Evolutionary conservation across 345 rosid species (phyloP).

Genomic region (Gossypium australe): DNA sequence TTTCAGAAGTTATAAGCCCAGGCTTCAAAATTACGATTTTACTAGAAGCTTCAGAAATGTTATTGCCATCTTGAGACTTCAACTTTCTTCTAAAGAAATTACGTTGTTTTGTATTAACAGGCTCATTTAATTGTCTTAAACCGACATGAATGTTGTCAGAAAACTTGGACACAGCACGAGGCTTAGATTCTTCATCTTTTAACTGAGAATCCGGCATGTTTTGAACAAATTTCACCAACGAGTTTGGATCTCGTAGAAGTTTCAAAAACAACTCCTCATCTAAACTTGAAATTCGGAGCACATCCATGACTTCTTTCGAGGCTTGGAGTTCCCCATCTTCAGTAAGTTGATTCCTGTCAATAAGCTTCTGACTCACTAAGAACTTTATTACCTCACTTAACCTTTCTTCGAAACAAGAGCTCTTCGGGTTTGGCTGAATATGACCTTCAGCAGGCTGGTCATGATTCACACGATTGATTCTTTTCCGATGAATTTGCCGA

Average conservation of each 20-base stretch:
- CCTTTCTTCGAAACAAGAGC: slow-evolving; percentile 54
- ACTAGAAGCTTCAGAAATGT: slow-evolving; percentile 46
- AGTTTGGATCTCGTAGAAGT: slow-evolving; percentile 69
- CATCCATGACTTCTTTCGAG: slow-evolving; percentile 72
- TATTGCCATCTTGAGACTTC: slow-evolving; percentile 41
- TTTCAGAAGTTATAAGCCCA: slow-evolving; percentile 40
- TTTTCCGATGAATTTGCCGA: slow-evolving; percentile 53
- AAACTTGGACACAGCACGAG: slow-evolving; percentile 26
- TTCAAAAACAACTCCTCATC: slow-evolving; percentile 76
- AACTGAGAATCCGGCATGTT: slow-evolving; percentile 37
- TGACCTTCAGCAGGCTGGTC: slow-evolving; percentile 30
- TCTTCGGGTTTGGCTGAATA: slow-evolving; percentile 27
- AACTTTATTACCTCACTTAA: slow-evolving; percentile 63
- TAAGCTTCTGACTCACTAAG: slow-evolving; percentile 59
- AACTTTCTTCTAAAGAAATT: slow-evolving; percentile 53
- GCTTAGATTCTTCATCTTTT: slow-evolving; percentile 33
- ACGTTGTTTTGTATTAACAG: slow-evolving; percentile 37
- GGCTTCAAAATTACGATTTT: slow-evolving; percentile 82
- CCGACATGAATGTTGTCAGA: slow-evolving; percentile 31
- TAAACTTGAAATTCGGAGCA: slow-evolving; percentile 62
- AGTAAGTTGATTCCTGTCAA: slow-evolving; percentile 37
- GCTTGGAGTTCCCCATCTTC: slow-evolving; percentile 43
- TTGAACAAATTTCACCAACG: slow-evolving; percentile 43
- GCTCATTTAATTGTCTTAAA: slow-evolving; percentile 34
- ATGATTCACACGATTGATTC: slow-evolving; percentile 32